Base-by-base conservation (phyloP, 805 yeast species). In the Starmerella etchellsii region DNA sequence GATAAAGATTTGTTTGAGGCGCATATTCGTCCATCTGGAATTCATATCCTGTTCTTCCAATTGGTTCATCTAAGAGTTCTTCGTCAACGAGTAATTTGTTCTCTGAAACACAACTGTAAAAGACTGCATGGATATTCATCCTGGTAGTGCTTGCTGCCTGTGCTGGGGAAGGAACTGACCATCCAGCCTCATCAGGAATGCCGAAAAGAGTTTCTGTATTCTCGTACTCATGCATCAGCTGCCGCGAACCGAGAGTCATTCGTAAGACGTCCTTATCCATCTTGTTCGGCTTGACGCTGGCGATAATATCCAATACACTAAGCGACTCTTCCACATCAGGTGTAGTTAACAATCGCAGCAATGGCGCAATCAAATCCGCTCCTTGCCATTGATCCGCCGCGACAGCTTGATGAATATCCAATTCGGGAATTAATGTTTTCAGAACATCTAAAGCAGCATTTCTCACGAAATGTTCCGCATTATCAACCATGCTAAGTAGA, bases 121-220 rank as follows among this genome's bases (percentile, higher is more conserved):
- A 91, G 3, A 91, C 97, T 0, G 97, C 87, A 59, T 91, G 97
- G 1, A 91, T 93, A 54, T 91, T 91, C 56, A 82, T 83, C 49
- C 96, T 67, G 1, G 97, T 82, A 14, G 81, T 73, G 0, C 94
- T 80, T 0, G 95, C 84, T 1, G 91, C 78, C 32, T 84, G 75
- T 0, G 88, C 82, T 2, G 98, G 95, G 88, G 82, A 81, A 2
- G 97, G 94, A 37, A 93, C 76, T 0, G 95, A 78, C 99, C 99
- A 91, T 1, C 99, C 99, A 54, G 80, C 76, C 11, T 82, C 94
- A 46, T 81, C 88, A 0, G 98, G 97, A 20, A 88, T 77, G 14
- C 98, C 98, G 64, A 85, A 93, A 41, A 91, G 64, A 0, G 96
- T 84, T 0, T 91, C 85, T 2, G 91, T 78, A 50, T 74, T 77